Base-by-base conservation (phyloP, 2,329 filamentous ascomycete genomes). In the Colletotrichum gigasporum region DNA sequence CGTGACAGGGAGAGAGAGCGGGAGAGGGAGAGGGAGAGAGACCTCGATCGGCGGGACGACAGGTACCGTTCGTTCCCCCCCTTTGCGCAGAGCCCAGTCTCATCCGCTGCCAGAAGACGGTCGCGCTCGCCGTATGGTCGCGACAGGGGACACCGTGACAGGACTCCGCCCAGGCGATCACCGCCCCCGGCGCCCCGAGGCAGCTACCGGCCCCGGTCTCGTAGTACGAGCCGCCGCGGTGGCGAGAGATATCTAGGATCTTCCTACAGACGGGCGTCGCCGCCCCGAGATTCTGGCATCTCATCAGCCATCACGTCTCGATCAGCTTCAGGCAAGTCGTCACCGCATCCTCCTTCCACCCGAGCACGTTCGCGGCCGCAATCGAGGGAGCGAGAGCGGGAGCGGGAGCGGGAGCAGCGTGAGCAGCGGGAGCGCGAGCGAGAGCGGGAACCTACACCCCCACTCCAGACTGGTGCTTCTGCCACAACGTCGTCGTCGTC, bases 61-160 rank as follows among this genome's bases (percentile, higher is more conserved):
- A 75, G 79, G 75, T 78, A 64, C 70, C 73, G 62, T 45, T 62
- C 57, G 62, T 65, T 62, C 56, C 62, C 62, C 60, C 45, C 63
- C 41, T 64, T 64, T 66, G 51, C 47, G 37, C 58, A 54, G 47
- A 37, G 14, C 32, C 28, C 32, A 44, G 52, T 56, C 52, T 44
- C 48, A 59, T 58, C 44, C 30, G 45, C 44, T 44, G 41, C 41
- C 26, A 85, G 83, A 73, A 80, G 84, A 66, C 79, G 85, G 69
- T 88, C 86, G 22, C 80, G 86, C 48, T 87, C 85, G 32, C 85
- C 85, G 1, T 81, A 79, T 62, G 78, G 79, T 37, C 77, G 83
- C 71, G 83, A 86, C 63, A 80, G 79, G 41, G 66, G 76, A 26
- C 79, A 76, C 34, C 72, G 75, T 9, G 72, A 75, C 32, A 70